phyloP scores from a whole-genome alignment of 2,329 filamentous ascomycete genomes.

The Mariannaea sp. region DNA sequence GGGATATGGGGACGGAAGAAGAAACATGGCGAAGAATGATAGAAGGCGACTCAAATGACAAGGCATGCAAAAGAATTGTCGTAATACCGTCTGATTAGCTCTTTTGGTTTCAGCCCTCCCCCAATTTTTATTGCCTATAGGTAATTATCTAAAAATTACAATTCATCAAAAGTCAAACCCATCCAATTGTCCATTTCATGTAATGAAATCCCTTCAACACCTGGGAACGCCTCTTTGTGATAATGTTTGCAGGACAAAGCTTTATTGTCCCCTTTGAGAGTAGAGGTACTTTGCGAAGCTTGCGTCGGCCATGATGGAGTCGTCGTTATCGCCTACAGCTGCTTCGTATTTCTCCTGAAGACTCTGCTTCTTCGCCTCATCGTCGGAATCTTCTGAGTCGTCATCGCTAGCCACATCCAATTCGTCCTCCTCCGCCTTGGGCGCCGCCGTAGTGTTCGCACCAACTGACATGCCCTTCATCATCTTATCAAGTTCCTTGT shows the following conservation, averaged over 20 bases:
- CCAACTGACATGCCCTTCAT: constrained; percentile 85
- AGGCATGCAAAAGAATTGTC: constrained; percentile 14
- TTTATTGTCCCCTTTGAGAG: constrained; percentile 44
- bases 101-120: no score
- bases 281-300: constrained; percentile 66
- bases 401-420: constrained; percentile 62
- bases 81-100: constrained; percentile 18
- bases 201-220: constrained; percentile 14
- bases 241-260: constrained; percentile 4
- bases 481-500: constrained; percentile 86
- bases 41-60: constrained; percentile 23
- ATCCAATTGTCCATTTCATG: constrained; percentile 18
- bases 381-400: constrained; percentile 58
- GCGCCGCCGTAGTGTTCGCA: constrained; percentile 33
- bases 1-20: constrained; percentile 24
- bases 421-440: constrained; percentile 49
- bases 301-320: constrained; percentile 58
- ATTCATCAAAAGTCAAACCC: constrained; percentile 19
- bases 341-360: constrained; percentile 78
- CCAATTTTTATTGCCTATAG: constrained; percentile 22
- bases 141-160: constrained; percentile 35
- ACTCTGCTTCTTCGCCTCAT: constrained; percentile 66
- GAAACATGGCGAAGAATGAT: constrained; percentile 16
- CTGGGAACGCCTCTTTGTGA: constrained; percentile 32
- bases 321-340: constrained; percentile 66